These are phyloP conservation scores for Leucosporidium yakuticum DNA, from an alignment of 768 basidiomycete genomes.

Conservation along the genomic window DNA sequence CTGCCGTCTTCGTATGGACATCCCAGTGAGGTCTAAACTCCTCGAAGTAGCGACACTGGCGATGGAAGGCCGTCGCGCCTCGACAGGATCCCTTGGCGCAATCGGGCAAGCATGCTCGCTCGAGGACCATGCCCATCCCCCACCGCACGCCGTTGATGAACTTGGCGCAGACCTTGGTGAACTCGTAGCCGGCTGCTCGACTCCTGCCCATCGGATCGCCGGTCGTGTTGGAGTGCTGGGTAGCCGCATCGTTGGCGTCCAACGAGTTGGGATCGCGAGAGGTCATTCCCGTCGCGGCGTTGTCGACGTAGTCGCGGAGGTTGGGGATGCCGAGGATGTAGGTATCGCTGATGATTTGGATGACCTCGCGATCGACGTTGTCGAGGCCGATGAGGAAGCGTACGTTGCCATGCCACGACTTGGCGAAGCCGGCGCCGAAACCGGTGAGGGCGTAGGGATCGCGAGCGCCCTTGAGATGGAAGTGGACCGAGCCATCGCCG, in stretches of 20 bases:
- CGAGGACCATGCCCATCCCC: slow-evolving; percentile 74
- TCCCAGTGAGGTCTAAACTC: slow-evolving; percentile 73
- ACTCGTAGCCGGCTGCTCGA: slow-evolving; percentile 37
- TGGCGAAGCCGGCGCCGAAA: slow-evolving; percentile 75
- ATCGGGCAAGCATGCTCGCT: slow-evolving; percentile 65
- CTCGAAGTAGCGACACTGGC: slow-evolving; percentile 67
- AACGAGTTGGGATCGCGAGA: slow-evolving; percentile 13
- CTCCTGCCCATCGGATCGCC: slow-evolving; percentile 10
- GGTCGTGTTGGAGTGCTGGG: slow-evolving; percentile 4
- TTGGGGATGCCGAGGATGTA: slow-evolving; percentile 77
- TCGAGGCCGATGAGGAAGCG: slow-evolving; percentile 61
- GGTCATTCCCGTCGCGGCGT: slow-evolving; percentile 40
- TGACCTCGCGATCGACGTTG: slow-evolving; percentile 67
- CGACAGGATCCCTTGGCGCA: slow-evolving; percentile 47
- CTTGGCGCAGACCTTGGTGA: slow-evolving; percentile 71
- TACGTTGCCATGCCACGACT: slow-evolving; percentile 74
- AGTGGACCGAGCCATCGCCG: slow-evolving; percentile 57
- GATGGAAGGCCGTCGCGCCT: slow-evolving; percentile 58
- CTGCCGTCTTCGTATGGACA: slow-evolving; percentile 45
- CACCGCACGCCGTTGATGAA: slow-evolving; percentile 77
- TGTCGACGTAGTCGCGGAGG: slow-evolving; percentile 40
- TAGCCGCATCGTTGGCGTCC: slow-evolving; percentile 11
- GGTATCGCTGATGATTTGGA: slow-evolving; percentile 73
- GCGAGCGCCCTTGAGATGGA: slow-evolving; percentile 82
- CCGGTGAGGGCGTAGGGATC: slow-evolving; percentile 68